A percentile compares a stretch with the other conserved stretches of the same genome.
Evolutionary conservation across 1,139 yeast genomes (phyloP).

Genomic region (Geotrichum phurueaensis): DNA sequence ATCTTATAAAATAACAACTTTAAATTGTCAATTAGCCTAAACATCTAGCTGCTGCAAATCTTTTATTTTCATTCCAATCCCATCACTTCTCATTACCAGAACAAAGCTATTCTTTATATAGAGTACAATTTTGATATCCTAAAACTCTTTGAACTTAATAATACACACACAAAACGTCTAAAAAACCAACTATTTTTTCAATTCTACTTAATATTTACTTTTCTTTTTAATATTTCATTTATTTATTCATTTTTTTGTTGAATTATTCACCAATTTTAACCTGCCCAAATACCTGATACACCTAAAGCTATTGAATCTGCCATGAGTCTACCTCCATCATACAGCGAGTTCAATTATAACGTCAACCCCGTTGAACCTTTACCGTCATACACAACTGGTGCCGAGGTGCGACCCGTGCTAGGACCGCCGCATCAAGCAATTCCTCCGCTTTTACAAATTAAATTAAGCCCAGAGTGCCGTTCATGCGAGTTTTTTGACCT

Average conservation of each 20-base stretch:
- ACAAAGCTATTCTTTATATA: no score
- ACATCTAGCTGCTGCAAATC: no score
- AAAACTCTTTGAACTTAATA: no score
- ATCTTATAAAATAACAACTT: no score
- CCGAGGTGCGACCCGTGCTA: conserved; percentile 2
- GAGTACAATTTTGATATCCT: no score
- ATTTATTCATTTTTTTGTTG: neutral
- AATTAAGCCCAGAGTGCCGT: neutral
- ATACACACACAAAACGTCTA: no score
- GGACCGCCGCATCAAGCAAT: neutral
- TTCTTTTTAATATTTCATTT: neutral
- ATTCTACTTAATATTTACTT: neutral
- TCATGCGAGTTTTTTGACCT: neutral
- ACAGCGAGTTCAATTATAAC: neutral
- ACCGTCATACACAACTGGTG: conserved; percentile 3
- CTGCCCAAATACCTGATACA: neutral
- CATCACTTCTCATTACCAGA: no score
- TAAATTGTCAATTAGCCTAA: no score
- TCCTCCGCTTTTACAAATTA: neutral
- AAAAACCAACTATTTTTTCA: no score
- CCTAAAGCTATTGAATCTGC: neutral
- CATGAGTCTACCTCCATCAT: neutral
- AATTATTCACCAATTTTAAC: neutral
- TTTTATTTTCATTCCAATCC: no score
- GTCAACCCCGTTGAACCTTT: neutral